phyloP scores from a whole-genome alignment of 1,139 yeast species.

The Pichia sp. region DNA sequence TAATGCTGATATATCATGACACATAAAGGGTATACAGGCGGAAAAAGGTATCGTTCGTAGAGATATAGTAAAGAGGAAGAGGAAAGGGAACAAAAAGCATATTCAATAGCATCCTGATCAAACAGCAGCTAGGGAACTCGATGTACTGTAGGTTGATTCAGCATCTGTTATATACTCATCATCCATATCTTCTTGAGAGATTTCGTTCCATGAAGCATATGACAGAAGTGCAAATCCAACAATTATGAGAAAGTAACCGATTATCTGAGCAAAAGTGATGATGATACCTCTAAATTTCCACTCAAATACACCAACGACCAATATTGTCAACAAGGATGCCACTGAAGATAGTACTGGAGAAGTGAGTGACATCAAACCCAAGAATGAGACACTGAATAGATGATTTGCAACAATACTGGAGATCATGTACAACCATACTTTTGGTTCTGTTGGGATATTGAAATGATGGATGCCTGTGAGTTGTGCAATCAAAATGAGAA shows the following conservation, averaged over 20 bases:
- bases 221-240: slow-evolving; percentile 65
- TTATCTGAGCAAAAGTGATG: slow-evolving; percentile 40
- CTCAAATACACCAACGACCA: slow-evolving; percentile 73
- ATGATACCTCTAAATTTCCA: slow-evolving; percentile 60
- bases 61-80: too few species aligned
- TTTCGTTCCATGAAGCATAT: slow-evolving; percentile 68
- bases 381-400: slow-evolving; percentile 63
- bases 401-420: slow-evolving; percentile 57
- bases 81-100: too few species aligned
- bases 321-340: slow-evolving; percentile 69
- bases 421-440: slow-evolving; percentile 38
- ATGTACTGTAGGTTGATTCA: slow-evolving; percentile 19
- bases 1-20: too few species aligned
- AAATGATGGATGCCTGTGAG: slow-evolving; percentile 53
- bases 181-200: slow-evolving; percentile 54
- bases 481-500: slow-evolving; percentile 44
- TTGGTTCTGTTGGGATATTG: slow-evolving; percentile 40
- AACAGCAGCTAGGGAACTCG: too few species aligned
- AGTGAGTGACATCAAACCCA: slow-evolving; percentile 76
- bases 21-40: too few species aligned
- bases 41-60: too few species aligned
- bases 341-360: slow-evolving; percentile 84
- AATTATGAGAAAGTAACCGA: slow-evolving; percentile 54
- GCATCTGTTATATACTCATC: slow-evolving; percentile 33
- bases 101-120: too few species aligned